Percentiles rank a stretch among this genome's conserved stretches.
phyloP scores from a whole-genome alignment of 176 grass and related monocot genomes.

The Hordeum vulgare region MorexV3_pseudomolecules_assembly NC_058520.1:32225778-32226277 shows the following conservation, averaged over 20 bases:
- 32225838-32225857: slow-evolving; percentile 3
- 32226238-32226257: not conserved
- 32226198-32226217: slow-evolving; percentile 55
- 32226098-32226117: not conserved
- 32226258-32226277: not conserved
- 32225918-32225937: slow-evolving; percentile 94
- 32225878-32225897: slow-evolving; percentile 88
- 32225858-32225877: slow-evolving; percentile 51
- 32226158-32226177: slow-evolving; percentile 67
- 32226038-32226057: not conserved
- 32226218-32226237: not conserved
- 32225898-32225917: slow-evolving; percentile 66
- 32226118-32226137: slow-evolving; percentile 52
- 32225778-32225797: not conserved
- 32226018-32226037: not conserved
- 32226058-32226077: too few species aligned
- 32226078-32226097: too few species aligned
- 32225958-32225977: slow-evolving; percentile 99
- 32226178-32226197: slow-evolving; percentile 85
- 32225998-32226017: slow-evolving; percentile 59
- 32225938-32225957: slow-evolving; percentile 97
- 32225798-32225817: not conserved
- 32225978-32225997: slow-evolving; percentile 79
- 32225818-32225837: slow-evolving; percentile 1
- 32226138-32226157: slow-evolving; percentile 86